Percentiles rank a stretch among this genome's conserved stretches.
Evolutionary conservation across 495 filamentous ascomycete genomes (phyloP).

Genomic region (Tuber microsphaerosporum): DNA sequence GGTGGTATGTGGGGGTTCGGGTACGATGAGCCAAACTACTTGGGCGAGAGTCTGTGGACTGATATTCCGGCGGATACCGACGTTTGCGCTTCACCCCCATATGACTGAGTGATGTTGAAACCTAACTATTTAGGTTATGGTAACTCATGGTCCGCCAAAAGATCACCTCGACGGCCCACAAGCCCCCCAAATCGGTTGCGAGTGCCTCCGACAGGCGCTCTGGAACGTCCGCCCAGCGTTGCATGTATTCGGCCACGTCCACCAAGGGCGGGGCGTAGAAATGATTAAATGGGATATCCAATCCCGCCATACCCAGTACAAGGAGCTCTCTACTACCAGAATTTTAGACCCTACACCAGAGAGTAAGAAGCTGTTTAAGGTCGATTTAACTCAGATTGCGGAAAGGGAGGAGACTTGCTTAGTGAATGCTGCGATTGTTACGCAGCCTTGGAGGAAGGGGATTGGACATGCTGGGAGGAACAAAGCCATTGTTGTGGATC

Average conservation of each 20-base stretch:
- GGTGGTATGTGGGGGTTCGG: constrained; percentile 35
- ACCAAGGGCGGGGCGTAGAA: constrained; percentile 59
- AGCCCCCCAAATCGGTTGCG: constrained; percentile 54
- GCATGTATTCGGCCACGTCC: constrained; percentile 87
- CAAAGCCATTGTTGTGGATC: constrained; percentile 32
- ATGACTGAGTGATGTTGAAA: neutral
- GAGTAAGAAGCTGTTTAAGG: constrained; percentile 16
- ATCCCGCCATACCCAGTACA: constrained; percentile 15
- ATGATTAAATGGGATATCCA: constrained; percentile 51
- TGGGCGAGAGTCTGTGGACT: constrained; percentile 46
- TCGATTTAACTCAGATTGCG: constrained; percentile 22
- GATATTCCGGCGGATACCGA: constrained; percentile 66
- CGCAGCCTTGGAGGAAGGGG: constrained; percentile 26
- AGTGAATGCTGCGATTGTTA: constrained; percentile 35
- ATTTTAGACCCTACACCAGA: constrained; percentile 28
- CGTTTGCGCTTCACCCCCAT: constrained; percentile 43
- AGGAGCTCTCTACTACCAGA: neutral
- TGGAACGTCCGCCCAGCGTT: constrained; percentile 72
- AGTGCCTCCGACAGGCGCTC: constrained; percentile 63
- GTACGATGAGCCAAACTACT: constrained; percentile 16
- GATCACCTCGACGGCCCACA: constrained; percentile 64
- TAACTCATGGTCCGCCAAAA: constrained; percentile 74
- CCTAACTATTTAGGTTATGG: constrained; percentile 44
- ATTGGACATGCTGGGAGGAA: constrained; percentile 18
- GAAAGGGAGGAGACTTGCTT: constrained; percentile 31